These are phyloP conservation scores for Casuarina cunninghamiana DNA, from an alignment of 306 rosid genomes.

Conservation along the genomic window DNA sequence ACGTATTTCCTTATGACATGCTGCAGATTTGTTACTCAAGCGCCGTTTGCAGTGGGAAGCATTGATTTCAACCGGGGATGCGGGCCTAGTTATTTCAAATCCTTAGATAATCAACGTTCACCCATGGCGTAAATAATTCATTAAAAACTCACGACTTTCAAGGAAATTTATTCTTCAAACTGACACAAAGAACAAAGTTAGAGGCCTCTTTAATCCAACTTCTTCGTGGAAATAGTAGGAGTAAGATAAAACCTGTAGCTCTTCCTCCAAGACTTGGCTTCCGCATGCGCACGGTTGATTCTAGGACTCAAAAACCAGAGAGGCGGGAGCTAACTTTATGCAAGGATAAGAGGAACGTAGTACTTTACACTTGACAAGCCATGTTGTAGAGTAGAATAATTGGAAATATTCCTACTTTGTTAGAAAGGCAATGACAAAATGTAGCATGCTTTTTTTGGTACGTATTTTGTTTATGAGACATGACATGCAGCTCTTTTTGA, in stretches of 20 bases:
- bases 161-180: background rate
- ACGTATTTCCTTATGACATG: background rate
- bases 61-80: background rate
- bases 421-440: too few species aligned
- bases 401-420: too few species aligned
- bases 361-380: background rate
- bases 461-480: background rate
- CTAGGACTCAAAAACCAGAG: background rate
- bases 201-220: background rate
- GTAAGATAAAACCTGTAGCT: background rate
- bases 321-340: background rate
- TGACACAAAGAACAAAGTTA: background rate
- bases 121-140: background rate
- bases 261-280: constrained; percentile 9
- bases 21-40: background rate
- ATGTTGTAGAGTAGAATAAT: background rate
- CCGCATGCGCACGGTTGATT: background rate
- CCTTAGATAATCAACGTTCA: background rate
- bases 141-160: background rate
- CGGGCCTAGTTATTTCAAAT: background rate
- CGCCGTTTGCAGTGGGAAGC: background rate
- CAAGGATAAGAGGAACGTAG: background rate
- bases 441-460: background rate
- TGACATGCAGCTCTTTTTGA: background rate
- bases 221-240: background rate